Conservation (phyloP, 768 basidiomycete genomes). For the Trametes coccinea region DNA sequence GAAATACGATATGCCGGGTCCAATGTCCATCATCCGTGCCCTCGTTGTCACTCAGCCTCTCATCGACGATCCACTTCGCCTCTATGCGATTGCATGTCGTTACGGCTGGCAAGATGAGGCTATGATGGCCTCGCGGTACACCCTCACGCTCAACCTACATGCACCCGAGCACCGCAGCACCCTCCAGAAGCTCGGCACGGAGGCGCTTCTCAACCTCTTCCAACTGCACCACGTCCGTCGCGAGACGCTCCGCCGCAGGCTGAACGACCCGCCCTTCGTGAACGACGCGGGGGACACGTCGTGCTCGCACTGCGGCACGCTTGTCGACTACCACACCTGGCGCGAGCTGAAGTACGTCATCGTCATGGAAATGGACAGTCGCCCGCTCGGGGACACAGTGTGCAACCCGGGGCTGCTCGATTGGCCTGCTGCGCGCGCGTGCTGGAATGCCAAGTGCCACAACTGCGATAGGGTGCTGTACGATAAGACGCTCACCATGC, state of each 20-base stretch:
- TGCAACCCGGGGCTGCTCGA: constrained; percentile 46
- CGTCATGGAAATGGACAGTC: constrained; percentile 55
- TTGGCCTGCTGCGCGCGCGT: constrained; percentile 61
- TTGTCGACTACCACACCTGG: constrained; percentile 62
- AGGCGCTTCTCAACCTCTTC: constrained; percentile 54
- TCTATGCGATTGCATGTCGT: constrained; percentile 40
- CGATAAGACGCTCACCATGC: constrained; percentile 54
- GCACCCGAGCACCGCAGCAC: constrained; percentile 44
- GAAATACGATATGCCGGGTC: constrained; percentile 72
- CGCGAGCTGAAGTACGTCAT: constrained; percentile 62
- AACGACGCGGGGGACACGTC: constrained; percentile 45
- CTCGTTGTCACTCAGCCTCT: constrained; percentile 55
- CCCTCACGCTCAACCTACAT: constrained; percentile 55
- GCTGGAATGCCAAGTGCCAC: constrained; percentile 59
- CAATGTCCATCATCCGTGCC: constrained; percentile 58
- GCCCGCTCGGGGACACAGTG: constrained; percentile 62
- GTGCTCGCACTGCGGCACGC: constrained; percentile 52
- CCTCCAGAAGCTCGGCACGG: constrained; percentile 49
- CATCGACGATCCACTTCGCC: constrained; percentile 33
- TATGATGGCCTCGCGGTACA: constrained; percentile 52
- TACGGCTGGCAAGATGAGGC: constrained; percentile 62
- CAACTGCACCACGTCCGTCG: constrained; percentile 55
- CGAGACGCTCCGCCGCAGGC: constrained; percentile 48
- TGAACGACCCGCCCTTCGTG: constrained; percentile 63
- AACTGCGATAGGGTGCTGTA: constrained; percentile 56